Evolutionary conservation across 2,329 filamentous ascomycete genomes (phyloP), one percentile per base, ranked within the genome.

Genomic region (Cercospora brassicicola): DNA sequence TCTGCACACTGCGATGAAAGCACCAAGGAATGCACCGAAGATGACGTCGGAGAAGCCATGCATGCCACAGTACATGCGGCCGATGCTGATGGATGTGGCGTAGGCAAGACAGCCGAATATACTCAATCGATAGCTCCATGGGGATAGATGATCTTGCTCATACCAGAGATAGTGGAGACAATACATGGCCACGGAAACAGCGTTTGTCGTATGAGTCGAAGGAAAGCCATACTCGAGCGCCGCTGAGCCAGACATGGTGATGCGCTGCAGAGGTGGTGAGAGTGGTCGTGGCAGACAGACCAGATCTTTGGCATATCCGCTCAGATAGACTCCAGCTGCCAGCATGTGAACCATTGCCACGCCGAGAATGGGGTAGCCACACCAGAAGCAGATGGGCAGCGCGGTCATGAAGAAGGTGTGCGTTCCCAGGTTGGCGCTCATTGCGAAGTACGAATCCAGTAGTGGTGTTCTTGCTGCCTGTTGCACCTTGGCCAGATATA

Each of bases 381-480:
- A 97, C 95, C 95, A 99, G 83, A 98, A 98, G 74, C 97, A 87
- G 72, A 98, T 92, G 5, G 95, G 95, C 76, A 99, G 83, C 67
- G 93, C 91, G 73, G 97, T 87, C 94, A 98, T 98, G 84, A 97
- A 99, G 83, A 97, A 98, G 0, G 95, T 99, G 81, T 99, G 95
- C 0, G 95, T 99, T 72, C 95, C 93, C 65, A 98, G 87, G 80
- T 98, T 99, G 71, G 95, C 95, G 0, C 94, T 96, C 72, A 96
- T 92, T 61, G 95, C 94, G 81, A 99, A 99, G 83, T 97, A 99
- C 70, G 92, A 92, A 81, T 99, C 95, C 76, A 98, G 89, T 8
- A 91, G 87, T 0, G 93, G 92, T 20, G 92, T 90, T 76, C 94
- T 91, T 78, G 94, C 81, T 78, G 84, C 88, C 73, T 90, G 86